Conservation (phyloP, 768 basidiomycete species). For the Suillus alpinus region DNA sequence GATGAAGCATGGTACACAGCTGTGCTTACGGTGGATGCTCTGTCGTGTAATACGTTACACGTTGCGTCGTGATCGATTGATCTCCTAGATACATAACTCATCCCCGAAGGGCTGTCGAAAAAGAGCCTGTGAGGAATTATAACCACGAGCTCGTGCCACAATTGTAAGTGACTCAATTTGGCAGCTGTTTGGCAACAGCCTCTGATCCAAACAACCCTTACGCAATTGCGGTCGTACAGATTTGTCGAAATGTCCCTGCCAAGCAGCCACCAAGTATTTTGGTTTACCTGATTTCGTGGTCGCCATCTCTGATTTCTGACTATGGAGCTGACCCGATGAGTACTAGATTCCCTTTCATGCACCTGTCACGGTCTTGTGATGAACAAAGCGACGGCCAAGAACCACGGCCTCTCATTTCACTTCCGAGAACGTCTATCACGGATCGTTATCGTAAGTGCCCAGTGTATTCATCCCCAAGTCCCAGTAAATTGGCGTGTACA, state of each 20-base stretch:
- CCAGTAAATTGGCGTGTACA: not conserved
- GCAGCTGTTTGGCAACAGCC: not conserved
- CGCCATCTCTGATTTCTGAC: not conserved
- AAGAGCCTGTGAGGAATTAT: no score
- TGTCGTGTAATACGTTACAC: no score
- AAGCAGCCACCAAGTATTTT: not conserved
- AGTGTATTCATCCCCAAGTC: not conserved
- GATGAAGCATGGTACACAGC: no score
- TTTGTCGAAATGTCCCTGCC: not conserved
- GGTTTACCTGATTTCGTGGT: not conserved
- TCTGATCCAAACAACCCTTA: not conserved
- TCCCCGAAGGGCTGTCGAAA: no score
- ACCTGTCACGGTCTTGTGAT: not conserved
- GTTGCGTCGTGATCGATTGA: no score
- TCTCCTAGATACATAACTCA: no score
- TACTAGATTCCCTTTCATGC: not conserved
- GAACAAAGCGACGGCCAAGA: not conserved
- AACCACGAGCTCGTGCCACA: no score
- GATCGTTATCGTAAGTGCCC: not conserved
- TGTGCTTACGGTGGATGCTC: no score
- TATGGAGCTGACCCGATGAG: not conserved
- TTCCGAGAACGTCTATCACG: not conserved
- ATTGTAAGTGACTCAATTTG: not conserved
- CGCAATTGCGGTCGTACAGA: not conserved
- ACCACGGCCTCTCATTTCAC: not conserved